Conservation (phyloP, 2,329 filamentous ascomycete species). For the Coniella lustricola region DNA sequence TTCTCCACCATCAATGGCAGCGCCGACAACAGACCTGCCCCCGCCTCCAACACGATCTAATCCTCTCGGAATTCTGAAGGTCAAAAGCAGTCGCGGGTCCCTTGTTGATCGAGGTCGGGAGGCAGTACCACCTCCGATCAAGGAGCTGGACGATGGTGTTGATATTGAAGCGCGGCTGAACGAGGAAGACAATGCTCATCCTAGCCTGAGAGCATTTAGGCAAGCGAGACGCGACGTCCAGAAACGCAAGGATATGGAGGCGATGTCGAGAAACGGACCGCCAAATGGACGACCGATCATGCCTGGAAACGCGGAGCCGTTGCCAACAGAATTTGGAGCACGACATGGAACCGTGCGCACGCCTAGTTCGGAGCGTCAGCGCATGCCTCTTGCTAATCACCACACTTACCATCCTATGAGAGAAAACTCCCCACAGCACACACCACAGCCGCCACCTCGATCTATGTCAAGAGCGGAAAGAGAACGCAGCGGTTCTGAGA, state of each 20-base stretch:
- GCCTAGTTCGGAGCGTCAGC: constrained; percentile 37
- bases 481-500: constrained; percentile 49
- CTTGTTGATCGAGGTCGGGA: constrained; percentile 35
- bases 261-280: constrained; percentile 31
- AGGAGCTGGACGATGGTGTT: constrained; percentile 51
- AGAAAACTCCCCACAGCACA: constrained; percentile 31
- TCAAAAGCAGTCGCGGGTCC: constrained; percentile 51
- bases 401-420: constrained; percentile 36
- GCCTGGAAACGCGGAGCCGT: constrained; percentile 1
- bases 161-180: constrained; percentile 17
- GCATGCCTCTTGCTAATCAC: constrained; percentile 26
- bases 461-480: constrained; percentile 33
- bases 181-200: constrained; percentile 36
- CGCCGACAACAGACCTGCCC: constrained; percentile 27
- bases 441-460: constrained; percentile 18
- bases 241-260: constrained; percentile 47
- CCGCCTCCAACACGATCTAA: constrained; percentile 37
- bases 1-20: constrained; percentile 26
- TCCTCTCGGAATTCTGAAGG: constrained; percentile 56
- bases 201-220: constrained; percentile 49
- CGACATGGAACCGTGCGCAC: constrained; percentile 24
- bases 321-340: background rate
- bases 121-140: constrained; percentile 47
- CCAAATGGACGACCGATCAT: background rate
- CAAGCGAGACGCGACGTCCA: constrained; percentile 52